phyloP scores from a whole-genome alignment of 345 rosid species.

The Euphorbia peplus region DNA sequence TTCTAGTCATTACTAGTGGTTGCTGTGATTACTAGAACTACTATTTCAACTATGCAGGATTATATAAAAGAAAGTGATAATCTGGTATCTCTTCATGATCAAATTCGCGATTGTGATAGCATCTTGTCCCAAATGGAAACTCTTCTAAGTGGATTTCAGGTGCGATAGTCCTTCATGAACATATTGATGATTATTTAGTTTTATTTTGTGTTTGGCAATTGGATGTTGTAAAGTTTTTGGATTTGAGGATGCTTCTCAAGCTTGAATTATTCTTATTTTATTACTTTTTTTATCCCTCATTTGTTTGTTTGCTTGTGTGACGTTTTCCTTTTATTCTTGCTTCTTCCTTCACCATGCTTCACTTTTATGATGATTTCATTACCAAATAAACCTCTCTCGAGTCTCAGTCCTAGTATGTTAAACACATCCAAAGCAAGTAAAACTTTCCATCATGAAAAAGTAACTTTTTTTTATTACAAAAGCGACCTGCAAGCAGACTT shows the following conservation, averaged over 20 bases:
- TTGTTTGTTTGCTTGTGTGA: neutral
- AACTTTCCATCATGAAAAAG: neutral
- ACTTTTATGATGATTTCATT: neutral
- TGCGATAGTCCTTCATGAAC: constrained; percentile 18
- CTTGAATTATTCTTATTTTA: neutral
- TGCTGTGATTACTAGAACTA: constrained; percentile 6
- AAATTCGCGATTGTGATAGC: constrained; percentile 88
- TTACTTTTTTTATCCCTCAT: neutral
- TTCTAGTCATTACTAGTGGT: neutral
- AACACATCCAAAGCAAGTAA: neutral
- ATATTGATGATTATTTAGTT: neutral
- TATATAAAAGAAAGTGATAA: constrained; percentile 97
- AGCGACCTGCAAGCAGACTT: neutral
- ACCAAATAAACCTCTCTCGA: neutral
- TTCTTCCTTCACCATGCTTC: neutral
- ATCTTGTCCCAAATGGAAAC: constrained; percentile 97
- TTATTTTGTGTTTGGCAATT: neutral
- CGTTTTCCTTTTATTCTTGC: neutral
- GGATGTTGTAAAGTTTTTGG: neutral
- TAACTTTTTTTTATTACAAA: no score
- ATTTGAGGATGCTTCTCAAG: neutral
- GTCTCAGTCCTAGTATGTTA: neutral
- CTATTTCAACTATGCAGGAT: constrained; percentile 50
- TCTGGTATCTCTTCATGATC: constrained; percentile 92
- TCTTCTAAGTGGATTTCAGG: constrained; percentile 97